These are phyloP conservation scores for Licmophora abbreviata DNA, from an alignment of 108 stramenopile species.

Conservation along the genomic window DNA sequence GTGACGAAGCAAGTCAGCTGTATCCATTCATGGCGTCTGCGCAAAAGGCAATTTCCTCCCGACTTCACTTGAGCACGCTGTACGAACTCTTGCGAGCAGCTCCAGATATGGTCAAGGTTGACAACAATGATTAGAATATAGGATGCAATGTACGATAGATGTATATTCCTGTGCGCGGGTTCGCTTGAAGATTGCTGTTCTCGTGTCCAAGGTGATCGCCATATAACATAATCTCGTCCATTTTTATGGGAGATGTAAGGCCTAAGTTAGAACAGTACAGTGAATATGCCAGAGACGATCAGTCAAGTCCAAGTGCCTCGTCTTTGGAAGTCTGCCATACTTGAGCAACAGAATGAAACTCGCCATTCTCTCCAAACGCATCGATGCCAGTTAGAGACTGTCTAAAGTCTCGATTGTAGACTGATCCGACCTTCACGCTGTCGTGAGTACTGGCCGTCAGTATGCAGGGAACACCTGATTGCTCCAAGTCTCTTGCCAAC, in stretches of 20 bases:
- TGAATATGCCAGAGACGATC: background rate
- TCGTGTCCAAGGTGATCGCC: too few species aligned
- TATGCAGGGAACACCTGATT: conserved; percentile 38
- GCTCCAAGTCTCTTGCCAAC: conserved; percentile 56
- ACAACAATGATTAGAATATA: too few species aligned
- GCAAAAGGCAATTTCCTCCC: conserved; percentile 11
- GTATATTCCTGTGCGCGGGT: too few species aligned
- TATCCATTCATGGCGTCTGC: conserved; percentile 46
- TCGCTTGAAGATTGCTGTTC: too few species aligned
- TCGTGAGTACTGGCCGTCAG: conserved; percentile 43
- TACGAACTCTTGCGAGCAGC: conserved; percentile 42
- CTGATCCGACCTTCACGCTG: conserved; percentile 33
- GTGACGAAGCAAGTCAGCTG: too few species aligned
- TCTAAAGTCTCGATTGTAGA: conserved; percentile 34
- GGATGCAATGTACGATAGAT: too few species aligned
- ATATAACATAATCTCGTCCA: too few species aligned
- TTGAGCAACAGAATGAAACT: conserved; percentile 77
- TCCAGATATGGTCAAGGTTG: conserved; percentile 29
- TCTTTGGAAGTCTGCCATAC: conserved; percentile 55
- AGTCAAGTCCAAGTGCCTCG: conserved; percentile 31
- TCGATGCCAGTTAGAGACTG: conserved; percentile 34
- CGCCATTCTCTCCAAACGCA: conserved; percentile 80
- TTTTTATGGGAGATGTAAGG: too few species aligned
- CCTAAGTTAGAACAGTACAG: background rate
- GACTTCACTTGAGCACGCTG: conserved; percentile 29